A percentile compares a stretch with the other conserved stretches of the same genome.
Evolutionary conservation across 2,329 filamentous ascomycete genomes (phyloP).

Genomic region (Thermoascus crustaceus): DNA sequence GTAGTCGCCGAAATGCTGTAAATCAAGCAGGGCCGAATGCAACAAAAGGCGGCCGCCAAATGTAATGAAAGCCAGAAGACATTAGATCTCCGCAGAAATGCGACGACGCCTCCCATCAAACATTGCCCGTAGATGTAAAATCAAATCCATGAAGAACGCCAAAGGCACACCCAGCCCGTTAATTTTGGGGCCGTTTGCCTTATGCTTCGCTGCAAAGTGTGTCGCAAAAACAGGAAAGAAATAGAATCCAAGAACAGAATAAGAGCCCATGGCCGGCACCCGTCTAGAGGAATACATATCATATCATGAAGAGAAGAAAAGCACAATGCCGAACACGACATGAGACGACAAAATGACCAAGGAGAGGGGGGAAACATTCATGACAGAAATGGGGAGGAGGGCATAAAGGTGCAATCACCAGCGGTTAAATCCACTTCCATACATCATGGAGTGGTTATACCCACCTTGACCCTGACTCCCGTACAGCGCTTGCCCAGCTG

Average conservation of each 20-base stretch:
- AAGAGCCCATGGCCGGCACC: conserved; percentile 18
- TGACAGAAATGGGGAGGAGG: conserved; percentile 13
- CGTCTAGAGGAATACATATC: conserved; percentile 21
- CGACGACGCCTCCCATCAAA: conserved; percentile 24
- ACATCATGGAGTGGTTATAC: conserved; percentile 80
- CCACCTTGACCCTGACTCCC: conserved; percentile 83
- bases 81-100: conserved; percentile 28
- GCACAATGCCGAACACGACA: conserved; percentile 14
- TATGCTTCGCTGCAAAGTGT: conserved; percentile 24
- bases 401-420: conserved; percentile 48
- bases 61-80: conserved; percentile 19
- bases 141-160: conserved; percentile 27
- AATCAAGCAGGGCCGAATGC: conserved; percentile 31
- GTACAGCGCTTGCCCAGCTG: conserved; percentile 78
- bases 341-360: conserved; percentile 15
- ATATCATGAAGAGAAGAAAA: conserved; percentile 18
- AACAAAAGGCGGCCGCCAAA: conserved; percentile 26
- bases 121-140: conserved; percentile 15
- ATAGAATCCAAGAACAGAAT: conserved; percentile 17
- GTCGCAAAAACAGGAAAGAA: conserved; percentile 13
- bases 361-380: conserved; percentile 13
- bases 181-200: conserved; percentile 25
- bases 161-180: conserved; percentile 25
- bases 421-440: conserved; percentile 58
- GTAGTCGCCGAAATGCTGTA: conserved; percentile 27